Evolutionary conservation across 768 basidiomycete genomes (phyloP), one percentile per base, ranked within the genome.

Genomic region (Suillus variegatus): DNA sequence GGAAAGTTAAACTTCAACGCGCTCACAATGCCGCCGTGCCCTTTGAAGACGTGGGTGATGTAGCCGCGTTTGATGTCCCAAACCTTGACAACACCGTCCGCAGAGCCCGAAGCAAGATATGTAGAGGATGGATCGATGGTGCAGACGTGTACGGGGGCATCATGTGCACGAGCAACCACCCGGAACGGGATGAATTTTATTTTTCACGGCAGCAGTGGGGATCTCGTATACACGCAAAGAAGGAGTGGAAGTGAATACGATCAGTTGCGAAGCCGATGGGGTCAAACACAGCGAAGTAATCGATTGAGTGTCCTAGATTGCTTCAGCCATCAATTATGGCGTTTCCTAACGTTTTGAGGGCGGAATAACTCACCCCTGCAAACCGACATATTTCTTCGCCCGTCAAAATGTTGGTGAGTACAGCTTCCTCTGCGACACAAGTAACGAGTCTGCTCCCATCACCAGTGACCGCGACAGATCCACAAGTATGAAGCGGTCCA

Each of bases 21-120:
- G 69, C 92, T 93, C 74, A 99, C 90, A 66, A 97, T 93, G n/a
- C 97, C 97, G 6, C 96, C 97, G 74, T 99, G 97, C 2, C 96
- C 97, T 72, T 92, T 92, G 83, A 97, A 95, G 14, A 95, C 84
- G 76, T 99, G 97, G 0, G 97, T 99, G 40, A 93, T 87, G 74
- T 90, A 95, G 41, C 95, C 96, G 32, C 89, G 89, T 4, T 83
- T 78, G 55, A 95, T 88, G 75, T 97, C 91, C 95, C 95, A 99
- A 12, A 99, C 94, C 81, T 98, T 99, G 54, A 98, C 97, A 40
- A 93, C 85, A 28, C 97, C 97, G 69, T 99, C 97, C 8, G 97
- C 94, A 13, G 97, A 92, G 1, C 97, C 97, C 20, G 96, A 97
- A 8, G 97, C 97, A 68, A 98, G 85, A 69, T 97, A 91, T 2